Percentiles rank a stretch among this genome's conserved stretches.
Conservation (phyloP, 2,329 filamentous ascomycete genomes). For the Knufia petricola region DNA sequence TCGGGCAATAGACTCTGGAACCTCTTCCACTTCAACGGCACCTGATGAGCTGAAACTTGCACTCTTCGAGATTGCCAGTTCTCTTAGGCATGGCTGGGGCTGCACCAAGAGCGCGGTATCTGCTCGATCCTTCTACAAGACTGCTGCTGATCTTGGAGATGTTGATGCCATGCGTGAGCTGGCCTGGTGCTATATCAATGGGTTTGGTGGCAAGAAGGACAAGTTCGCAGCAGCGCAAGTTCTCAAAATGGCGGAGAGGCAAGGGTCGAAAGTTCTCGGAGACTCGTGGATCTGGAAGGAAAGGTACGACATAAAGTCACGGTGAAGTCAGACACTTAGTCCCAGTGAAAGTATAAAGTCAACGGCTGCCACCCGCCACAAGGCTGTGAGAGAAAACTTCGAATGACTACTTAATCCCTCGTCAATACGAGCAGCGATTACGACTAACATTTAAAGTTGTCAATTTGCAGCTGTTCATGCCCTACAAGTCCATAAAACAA, state of each 20-base stretch:
- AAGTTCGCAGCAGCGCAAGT: conserved; percentile 1
- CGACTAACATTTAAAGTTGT: too few species aligned
- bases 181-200: background rate
- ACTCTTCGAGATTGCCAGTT: background rate
- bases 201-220: conserved; percentile 5
- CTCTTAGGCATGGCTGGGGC: background rate
- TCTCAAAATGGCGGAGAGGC: background rate
- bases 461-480: too few species aligned
- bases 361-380: too few species aligned
- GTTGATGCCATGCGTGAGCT: conserved; percentile 4
- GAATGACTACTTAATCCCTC: too few species aligned
- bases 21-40: background rate
- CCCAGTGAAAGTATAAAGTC: too few species aligned
- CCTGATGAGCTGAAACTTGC: background rate
- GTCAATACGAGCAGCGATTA: too few species aligned
- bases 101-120: background rate
- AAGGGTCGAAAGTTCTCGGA: background rate
- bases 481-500: too few species aligned
- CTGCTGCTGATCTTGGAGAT: background rate
- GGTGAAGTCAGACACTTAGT: too few species aligned
- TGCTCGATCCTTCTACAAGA: background rate
- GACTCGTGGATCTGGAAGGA: conserved; percentile 5
- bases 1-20: background rate
- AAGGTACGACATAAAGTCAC: background rate
- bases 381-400: too few species aligned